These are phyloP conservation scores for Trichoderma arundinaceum DNA, from an alignment of 2,329 filamentous ascomycete species.

Conservation along the genomic window DNA sequence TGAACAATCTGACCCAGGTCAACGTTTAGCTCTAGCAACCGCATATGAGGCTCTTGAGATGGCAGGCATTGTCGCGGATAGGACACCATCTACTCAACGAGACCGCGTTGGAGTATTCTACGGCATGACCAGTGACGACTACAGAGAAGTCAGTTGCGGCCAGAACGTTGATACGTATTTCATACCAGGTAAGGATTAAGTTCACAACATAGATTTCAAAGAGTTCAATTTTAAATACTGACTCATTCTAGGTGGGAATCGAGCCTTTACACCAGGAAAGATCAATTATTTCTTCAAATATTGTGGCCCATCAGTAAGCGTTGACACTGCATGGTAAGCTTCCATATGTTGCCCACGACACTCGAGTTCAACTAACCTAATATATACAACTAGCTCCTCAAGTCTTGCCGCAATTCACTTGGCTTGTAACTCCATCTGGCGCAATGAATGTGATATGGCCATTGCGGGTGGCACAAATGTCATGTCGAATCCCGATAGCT, in stretches of 20 bases:
- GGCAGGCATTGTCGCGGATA: slow-evolving; percentile 29
- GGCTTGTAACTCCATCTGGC: slow-evolving; percentile 47
- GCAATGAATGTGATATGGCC: slow-evolving; percentile 78
- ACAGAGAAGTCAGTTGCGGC: slow-evolving; percentile 75
- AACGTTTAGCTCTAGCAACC: slow-evolving; percentile 73
- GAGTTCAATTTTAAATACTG: not conserved
- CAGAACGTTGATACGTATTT: slow-evolving; percentile 67
- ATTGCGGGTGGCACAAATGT: slow-evolving; percentile 80
- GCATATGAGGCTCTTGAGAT: slow-evolving; percentile 80
- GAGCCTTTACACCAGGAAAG: slow-evolving; percentile 61
- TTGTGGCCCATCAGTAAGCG: slow-evolving; percentile 68
- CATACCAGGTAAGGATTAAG: slow-evolving; percentile 47
- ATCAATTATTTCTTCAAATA: slow-evolving; percentile 84
- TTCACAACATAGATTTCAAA: not conserved
- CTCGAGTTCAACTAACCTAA: not conserved
- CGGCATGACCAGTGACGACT: slow-evolving; percentile 78
- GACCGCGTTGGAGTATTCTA: slow-evolving; percentile 73
- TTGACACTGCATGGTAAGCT: slow-evolving; percentile 68
- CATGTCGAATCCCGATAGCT: slow-evolving; percentile 82
- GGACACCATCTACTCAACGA: slow-evolving; percentile 56
- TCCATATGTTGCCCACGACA: not conserved
- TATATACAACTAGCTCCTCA: slow-evolving; percentile 60
- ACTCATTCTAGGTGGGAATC: slow-evolving; percentile 43
- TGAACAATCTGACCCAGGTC: slow-evolving; percentile 75
- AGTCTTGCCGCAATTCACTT: slow-evolving; percentile 68